These are phyloP conservation scores for Penicillium hordei DNA, from an alignment of 2,329 filamentous ascomycete species.

Conservation along the genomic window DNA sequence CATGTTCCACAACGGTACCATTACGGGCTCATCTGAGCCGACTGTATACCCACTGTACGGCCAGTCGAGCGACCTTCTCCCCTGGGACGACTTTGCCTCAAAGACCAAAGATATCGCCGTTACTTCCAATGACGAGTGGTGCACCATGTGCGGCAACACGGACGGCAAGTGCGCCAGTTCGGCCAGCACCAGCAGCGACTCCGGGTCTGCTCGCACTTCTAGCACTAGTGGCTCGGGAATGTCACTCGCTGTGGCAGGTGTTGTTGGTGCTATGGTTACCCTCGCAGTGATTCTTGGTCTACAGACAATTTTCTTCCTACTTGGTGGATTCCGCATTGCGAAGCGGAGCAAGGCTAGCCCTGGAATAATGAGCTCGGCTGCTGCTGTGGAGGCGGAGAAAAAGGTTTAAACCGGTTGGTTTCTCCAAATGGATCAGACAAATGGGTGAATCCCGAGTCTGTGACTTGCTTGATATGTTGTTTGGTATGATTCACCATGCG, in stretches of 20 bases:
- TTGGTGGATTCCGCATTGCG: conserved; percentile 60
- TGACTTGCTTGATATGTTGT: conserved; percentile 9
- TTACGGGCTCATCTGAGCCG: conserved; percentile 46
- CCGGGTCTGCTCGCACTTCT: conserved; percentile 22
- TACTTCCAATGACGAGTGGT: conserved; percentile 67
- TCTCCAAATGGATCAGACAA: not conserved
- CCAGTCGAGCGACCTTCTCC: conserved; percentile 53
- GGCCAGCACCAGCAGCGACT: conserved; percentile 25
- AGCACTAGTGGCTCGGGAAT: conserved; percentile 46
- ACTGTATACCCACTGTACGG: conserved; percentile 63
- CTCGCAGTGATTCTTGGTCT: conserved; percentile 62
- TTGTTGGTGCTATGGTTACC: conserved; percentile 72
- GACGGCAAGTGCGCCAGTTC: conserved; percentile 63
- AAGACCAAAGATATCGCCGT: conserved; percentile 68
- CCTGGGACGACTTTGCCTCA: conserved; percentile 67
- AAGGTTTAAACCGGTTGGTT: conserved; percentile 11
- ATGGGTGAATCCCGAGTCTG: conserved; percentile 1
- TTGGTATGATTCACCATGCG: not conserved
- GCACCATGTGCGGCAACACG: conserved; percentile 69
- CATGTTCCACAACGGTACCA: conserved; percentile 63
- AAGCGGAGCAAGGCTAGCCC: conserved; percentile 47
- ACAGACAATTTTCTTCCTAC: conserved; percentile 53
- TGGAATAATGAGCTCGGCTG: conserved; percentile 10
- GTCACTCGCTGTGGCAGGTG: conserved; percentile 71
- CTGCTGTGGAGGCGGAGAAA: conserved; percentile 21